phyloP scores from a whole-genome alignment of 192 early-diverging fungal genomes.

The Coemansia guatemalensis region DNA sequence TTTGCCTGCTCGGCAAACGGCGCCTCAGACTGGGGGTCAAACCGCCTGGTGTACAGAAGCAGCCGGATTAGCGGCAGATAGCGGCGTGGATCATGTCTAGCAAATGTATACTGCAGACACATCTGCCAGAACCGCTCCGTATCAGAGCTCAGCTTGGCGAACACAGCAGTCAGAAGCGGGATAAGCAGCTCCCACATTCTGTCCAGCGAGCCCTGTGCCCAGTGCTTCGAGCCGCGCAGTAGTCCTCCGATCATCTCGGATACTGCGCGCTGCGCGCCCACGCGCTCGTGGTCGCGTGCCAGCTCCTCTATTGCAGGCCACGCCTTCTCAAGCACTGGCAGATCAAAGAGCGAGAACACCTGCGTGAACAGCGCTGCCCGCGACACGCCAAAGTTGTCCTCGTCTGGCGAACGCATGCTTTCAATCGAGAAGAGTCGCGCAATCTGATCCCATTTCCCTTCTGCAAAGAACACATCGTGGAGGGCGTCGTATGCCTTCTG shows the following conservation, averaged over 20 bases:
- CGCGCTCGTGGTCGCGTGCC: conserved; percentile 60
- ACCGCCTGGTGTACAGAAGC: conserved; percentile 58
- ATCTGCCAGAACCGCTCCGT: conserved; percentile 75
- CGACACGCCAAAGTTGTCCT: conserved; percentile 64
- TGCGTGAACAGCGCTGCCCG: conserved; percentile 67
- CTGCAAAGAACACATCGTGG: conserved; percentile 49
- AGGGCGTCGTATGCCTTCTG: conserved; percentile 59
- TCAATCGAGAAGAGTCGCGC: conserved; percentile 69
- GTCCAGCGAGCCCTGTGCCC: conserved; percentile 53
- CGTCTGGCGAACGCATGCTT: conserved; percentile 55
- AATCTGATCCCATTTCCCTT: conserved; percentile 70
- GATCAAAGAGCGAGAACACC: conserved; percentile 71
- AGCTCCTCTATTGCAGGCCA: conserved; percentile 59
- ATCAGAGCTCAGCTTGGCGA: conserved; percentile 71
- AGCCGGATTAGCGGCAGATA: conserved; percentile 70
- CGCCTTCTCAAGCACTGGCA: conserved; percentile 57
- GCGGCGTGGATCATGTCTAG: conserved; percentile 78
- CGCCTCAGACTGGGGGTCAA: conserved; percentile 76
- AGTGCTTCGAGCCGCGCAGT: conserved; percentile 88
- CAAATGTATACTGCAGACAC: conserved; percentile 61
- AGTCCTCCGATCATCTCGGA: conserved; percentile 78
- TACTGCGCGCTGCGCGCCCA: conserved; percentile 77
- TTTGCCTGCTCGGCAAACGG: conserved; percentile 86
- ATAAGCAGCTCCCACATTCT: conserved; percentile 71
- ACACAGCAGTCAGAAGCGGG: conserved; percentile 60